Conservation (phyloP, 805 yeast genomes). For the Priceomyces medius region DNA sequence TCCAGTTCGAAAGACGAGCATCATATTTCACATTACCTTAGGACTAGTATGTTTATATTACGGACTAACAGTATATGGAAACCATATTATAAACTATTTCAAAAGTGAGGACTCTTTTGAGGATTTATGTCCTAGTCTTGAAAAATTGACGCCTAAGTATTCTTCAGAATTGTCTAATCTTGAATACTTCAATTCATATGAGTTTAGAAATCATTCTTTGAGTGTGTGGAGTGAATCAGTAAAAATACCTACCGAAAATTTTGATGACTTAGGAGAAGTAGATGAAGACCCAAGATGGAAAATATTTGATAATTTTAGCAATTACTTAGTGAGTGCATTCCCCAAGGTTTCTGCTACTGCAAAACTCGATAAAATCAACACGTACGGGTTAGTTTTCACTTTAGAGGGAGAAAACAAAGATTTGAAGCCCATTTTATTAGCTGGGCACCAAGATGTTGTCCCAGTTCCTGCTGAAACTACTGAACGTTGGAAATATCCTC, state of each 20-base stretch:
- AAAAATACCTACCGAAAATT: constrained; percentile 31
- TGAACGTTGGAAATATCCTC: constrained; percentile 37
- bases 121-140: too few relatives aligned
- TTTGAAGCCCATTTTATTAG: constrained; percentile 33
- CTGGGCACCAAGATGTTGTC: constrained; percentile 45
- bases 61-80: too few relatives aligned
- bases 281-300: constrained; percentile 27
- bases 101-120: too few relatives aligned
- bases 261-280: constrained; percentile 28
- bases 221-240: constrained; percentile 27
- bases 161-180: too few relatives aligned
- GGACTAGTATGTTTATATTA: too few relatives aligned
- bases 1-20: too few relatives aligned
- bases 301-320: constrained; percentile 26
- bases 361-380: constrained; percentile 33
- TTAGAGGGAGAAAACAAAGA: constrained; percentile 35
- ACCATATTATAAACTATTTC: too few relatives aligned
- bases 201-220: constrained; percentile 22
- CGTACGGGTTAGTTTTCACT: constrained; percentile 36
- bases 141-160: too few relatives aligned
- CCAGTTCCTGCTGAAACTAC: constrained; percentile 41
- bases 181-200: too few relatives aligned
- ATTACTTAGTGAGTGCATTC: constrained; percentile 28
- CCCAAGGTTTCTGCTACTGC: constrained; percentile 34
- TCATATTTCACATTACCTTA: too few relatives aligned